phyloP scores from a whole-genome alignment of 2,329 filamentous ascomycete genomes.

The Talaromyces sp. region DNA sequence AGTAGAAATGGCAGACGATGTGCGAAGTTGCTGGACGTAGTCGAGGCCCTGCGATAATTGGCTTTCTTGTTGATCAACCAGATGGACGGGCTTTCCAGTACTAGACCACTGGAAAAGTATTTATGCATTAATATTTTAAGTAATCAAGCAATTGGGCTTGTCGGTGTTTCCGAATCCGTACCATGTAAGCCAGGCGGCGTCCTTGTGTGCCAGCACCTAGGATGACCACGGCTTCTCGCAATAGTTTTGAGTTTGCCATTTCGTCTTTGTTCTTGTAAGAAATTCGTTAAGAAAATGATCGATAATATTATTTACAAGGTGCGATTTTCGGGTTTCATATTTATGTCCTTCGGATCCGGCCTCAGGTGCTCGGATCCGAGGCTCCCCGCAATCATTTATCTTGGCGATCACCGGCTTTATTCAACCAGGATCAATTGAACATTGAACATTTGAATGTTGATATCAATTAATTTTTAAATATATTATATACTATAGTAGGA shows the following conservation, averaged over 20 bases:
- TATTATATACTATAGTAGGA: not conserved
- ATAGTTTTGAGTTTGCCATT: not conserved
- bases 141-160: not conserved
- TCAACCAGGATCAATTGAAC: too few relatives aligned
- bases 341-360: not conserved
- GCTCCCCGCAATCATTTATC: too few relatives aligned
- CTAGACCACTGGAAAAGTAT: slow-evolving; percentile 26
- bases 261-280: not conserved
- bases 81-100: slow-evolving; percentile 24
- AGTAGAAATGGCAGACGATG: slow-evolving; percentile 4
- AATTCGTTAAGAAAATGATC: not conserved
- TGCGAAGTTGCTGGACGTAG: slow-evolving; percentile 24
- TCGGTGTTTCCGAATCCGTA: slow-evolving; percentile 11
- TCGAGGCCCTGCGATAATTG: slow-evolving; percentile 23
- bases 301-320: not conserved
- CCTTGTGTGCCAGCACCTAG: slow-evolving; percentile 32
- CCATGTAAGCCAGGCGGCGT: slow-evolving; percentile 33
- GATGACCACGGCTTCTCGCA: slow-evolving; percentile 6
- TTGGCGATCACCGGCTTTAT: too few relatives aligned
- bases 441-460: too few relatives aligned
- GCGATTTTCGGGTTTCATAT: not conserved
- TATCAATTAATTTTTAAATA: too few relatives aligned
- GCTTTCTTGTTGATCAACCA: slow-evolving; percentile 25
- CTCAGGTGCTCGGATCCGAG: not conserved
- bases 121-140: not conserved